Base-by-base conservation (phyloP, 1,139 yeast species). In the Maudiozyma humilis region DNA sequence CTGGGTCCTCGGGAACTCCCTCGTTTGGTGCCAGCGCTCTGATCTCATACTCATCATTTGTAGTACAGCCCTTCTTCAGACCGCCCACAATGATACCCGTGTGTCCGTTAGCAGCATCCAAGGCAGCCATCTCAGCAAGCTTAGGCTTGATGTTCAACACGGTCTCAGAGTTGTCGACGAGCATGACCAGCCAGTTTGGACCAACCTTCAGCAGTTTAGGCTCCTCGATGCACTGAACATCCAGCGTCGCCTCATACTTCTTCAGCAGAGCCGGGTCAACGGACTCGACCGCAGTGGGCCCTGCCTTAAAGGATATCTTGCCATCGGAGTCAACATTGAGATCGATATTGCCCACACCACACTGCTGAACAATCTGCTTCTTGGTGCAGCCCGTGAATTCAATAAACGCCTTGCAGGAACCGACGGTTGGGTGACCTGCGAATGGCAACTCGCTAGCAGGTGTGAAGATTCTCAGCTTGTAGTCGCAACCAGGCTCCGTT, bases 381-480 rank as follows among this genome's bases (percentile, higher is more conserved):
- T 32, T 29, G 4, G 36, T 23, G 51, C 36, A 17, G 57, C 66
- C 51, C 1, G 55, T 49, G 18, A 63, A 58, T 46, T 72, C 72
- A 29, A 69, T 45, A 27, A 66, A 59, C 1, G 77, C 76, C 53
- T 57, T 63, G 30, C 74, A 70, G 0, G 78, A 63, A 2, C 81
- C 82, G 25, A 76, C 51, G 0, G 79, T 76, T 2, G 82, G 82
- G 51, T 76, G 82, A 0, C 82, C 82, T 0, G 81, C 81, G 62
- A 76, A 76, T 2, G 79, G 78, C 32, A 77, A 55, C 51, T 76
- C 82, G 1, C 43, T 38, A 2, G 38, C 49, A 0, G 77, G 72
- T 0, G 73, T 65, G 51, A 75, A 76, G 12, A 76, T 76, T 20
- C 79, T 61, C 7, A 76, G 59, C 43, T 57, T 64, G 57, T 76